These are phyloP conservation scores for Hura crepitans DNA, from an alignment of 441 rosid species.

Conservation along the genomic window DNA sequence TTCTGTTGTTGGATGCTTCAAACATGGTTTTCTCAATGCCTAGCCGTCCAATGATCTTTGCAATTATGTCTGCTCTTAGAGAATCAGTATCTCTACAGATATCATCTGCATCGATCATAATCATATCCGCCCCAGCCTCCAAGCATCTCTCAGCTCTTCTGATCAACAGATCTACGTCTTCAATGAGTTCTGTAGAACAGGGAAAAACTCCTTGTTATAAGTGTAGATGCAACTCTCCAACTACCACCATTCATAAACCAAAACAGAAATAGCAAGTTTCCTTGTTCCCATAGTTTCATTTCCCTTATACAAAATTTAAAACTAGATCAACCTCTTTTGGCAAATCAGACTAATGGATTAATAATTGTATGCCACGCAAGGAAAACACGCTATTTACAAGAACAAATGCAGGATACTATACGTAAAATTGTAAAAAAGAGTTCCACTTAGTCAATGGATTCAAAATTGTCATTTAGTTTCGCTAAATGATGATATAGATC, in stretches of 20 bases:
- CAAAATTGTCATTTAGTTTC: not conserved
- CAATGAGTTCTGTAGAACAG: conserved; percentile 52
- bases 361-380: not conserved
- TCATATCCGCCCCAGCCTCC: conserved; percentile 91
- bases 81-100: conserved; percentile 68
- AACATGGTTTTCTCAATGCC: conserved; percentile 95
- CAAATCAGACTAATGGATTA: not conserved
- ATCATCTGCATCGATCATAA: conserved; percentile 91
- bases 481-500: too few relatives aligned
- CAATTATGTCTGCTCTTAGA: conserved; percentile 70
- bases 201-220: not conserved
- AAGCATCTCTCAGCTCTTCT: conserved; percentile 94
- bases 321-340: not conserved
- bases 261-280: not conserved
- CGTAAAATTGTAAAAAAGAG: not conserved
- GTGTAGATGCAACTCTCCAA: not conserved
- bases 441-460: not conserved
- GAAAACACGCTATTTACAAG: not conserved
- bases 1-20: conserved; percentile 65
- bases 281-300: too few relatives aligned
- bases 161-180: conserved; percentile 74
- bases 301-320: not conserved
- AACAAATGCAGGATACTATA: not conserved
- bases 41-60: conserved; percentile 72
- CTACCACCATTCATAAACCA: not conserved